Conservation (phyloP, 768 basidiomycete species). For the Thelephora ganbajun region DNA sequence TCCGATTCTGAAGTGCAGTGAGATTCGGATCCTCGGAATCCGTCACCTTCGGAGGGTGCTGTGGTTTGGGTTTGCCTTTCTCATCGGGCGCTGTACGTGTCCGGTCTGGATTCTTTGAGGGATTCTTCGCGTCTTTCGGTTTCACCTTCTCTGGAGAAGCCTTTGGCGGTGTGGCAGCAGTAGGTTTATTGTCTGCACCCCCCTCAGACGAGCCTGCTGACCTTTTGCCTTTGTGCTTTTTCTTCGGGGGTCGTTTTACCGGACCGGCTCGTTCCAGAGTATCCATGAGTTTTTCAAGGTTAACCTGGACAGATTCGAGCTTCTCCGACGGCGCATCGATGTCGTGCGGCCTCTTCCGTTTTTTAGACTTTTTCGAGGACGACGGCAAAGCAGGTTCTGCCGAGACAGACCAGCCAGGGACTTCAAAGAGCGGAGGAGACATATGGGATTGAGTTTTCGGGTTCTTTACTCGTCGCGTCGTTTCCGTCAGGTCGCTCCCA, state of each 20-base stretch:
- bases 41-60: neutral
- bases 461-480: neutral
- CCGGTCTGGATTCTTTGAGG: neutral
- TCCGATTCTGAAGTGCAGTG: conserved; percentile 60
- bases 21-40: conserved; percentile 16
- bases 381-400: conserved; percentile 8
- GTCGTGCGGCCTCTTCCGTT: conserved; percentile 17
- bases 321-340: conserved; percentile 9
- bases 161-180: neutral
- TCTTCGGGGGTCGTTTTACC: neutral
- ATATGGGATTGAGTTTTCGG: neutral
- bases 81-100: conserved; percentile 2
- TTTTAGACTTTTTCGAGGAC: conserved; percentile 7
- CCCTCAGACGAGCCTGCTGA: neutral
- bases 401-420: conserved; percentile 22
- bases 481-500: neutral
- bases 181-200: too few relatives aligned
- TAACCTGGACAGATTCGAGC: conserved; percentile 15
- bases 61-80: neutral
- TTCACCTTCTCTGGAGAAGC: neutral
- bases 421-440: conserved; percentile 21
- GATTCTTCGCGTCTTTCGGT: neutral
- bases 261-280: conserved; percentile 7
- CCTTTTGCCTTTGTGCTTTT: conserved; percentile 2
- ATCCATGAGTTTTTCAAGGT: conserved; percentile 22